phyloP scores from a whole-genome alignment of 2,329 filamentous ascomycete species.

The Curvularia lunata region DNA sequence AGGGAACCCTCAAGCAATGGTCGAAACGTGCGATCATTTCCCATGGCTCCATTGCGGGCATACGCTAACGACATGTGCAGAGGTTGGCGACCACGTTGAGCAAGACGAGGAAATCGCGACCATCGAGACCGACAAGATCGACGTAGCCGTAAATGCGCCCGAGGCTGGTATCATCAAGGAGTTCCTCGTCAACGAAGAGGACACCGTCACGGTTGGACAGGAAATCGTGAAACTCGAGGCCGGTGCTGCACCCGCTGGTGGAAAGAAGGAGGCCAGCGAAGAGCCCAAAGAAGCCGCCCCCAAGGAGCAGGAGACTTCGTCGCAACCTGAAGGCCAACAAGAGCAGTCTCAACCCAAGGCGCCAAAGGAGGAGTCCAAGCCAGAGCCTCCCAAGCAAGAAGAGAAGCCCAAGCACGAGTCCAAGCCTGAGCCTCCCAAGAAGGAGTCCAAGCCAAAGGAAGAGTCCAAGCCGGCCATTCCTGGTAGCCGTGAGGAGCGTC shows the following conservation, averaged over 20 bases:
- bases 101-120: conserved; percentile 97
- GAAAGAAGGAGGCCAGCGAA: conserved; percentile 61
- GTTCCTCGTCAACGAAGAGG: conserved; percentile 88
- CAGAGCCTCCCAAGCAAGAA: conserved; percentile 49
- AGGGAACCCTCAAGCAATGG: conserved; percentile 96
- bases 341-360: conserved; percentile 51
- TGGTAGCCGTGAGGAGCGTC: conserved; percentile 83
- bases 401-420: conserved; percentile 42
- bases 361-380: conserved; percentile 51
- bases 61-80: conserved; percentile 44
- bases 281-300: conserved; percentile 67
- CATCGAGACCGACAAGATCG: conserved; percentile 99
- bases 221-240: conserved; percentile 85
- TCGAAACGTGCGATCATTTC: conserved; percentile 66
- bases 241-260: conserved; percentile 60
- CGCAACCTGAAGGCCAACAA: conserved; percentile 60
- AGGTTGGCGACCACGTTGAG: conserved; percentile 92
- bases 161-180: conserved; percentile 91
- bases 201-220: conserved; percentile 93
- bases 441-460: conserved; percentile 45
- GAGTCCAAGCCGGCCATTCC: conserved; percentile 52
- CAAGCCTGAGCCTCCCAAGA: conserved; percentile 31
- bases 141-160: conserved; percentile 94
- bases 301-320: conserved; percentile 63
- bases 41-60: background rate